Evolutionary conservation across 1,139 yeast species (phyloP).

Genomic region (Arxiozyma telluris): DNA sequence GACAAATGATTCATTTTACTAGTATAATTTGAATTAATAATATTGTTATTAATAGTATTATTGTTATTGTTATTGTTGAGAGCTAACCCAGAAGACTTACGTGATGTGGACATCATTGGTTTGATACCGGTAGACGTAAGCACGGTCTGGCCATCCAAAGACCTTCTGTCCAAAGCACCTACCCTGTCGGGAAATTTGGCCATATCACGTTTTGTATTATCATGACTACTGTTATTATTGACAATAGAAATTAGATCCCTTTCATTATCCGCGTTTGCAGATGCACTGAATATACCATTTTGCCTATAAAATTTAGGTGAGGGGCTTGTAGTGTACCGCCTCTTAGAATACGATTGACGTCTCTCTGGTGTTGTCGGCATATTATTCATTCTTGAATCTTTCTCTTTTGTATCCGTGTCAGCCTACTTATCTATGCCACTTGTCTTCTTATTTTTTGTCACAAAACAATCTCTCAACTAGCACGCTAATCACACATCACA

Average conservation of each 20-base stretch:
- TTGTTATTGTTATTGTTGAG: neutral
- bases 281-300: neutral
- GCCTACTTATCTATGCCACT: neutral
- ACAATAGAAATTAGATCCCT: neutral
- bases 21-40: neutral
- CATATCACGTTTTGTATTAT: neutral
- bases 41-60: neutral
- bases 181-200: neutral
- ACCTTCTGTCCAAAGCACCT: neutral
- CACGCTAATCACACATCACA: no score
- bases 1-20: slow-evolving; percentile 17
- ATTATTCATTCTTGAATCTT: neutral
- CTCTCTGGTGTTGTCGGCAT: slow-evolving; percentile 2
- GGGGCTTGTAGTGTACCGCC: slow-evolving; percentile 8
- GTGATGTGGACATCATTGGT: neutral
- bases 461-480: no score
- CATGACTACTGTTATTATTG: neutral
- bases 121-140: slow-evolving; percentile 2
- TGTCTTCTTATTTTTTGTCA: no score
- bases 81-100: neutral
- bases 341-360: slow-evolving; percentile 1
- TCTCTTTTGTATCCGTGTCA: neutral
- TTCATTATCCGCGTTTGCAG: neutral
- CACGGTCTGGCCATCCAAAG: slow-evolving; percentile 5
- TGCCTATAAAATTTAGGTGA: slow-evolving; percentile 4